Percentiles rank a stretch among this genome's conserved stretches.
These are phyloP conservation scores for Grosmannia huntii DNA, from an alignment of 2,329 filamentous ascomycete genomes.

Conservation along the genomic window DNA sequence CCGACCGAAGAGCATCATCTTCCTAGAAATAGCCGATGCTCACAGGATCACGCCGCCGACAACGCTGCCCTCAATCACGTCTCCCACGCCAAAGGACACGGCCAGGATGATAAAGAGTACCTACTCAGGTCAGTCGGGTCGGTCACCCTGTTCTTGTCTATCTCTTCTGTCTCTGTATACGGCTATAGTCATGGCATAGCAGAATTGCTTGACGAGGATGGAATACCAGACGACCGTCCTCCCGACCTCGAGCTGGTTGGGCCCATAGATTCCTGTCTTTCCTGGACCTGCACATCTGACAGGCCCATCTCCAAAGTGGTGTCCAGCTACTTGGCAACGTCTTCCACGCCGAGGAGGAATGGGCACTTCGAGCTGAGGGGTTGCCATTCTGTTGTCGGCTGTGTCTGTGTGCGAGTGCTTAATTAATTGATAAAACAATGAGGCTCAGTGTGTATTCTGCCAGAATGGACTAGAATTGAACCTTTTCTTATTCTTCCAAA, in stretches of 20 bases:
- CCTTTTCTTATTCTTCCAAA: background rate
- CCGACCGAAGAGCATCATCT: conserved; percentile 49
- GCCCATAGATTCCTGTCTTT: conserved; percentile 47
- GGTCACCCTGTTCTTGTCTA: background rate
- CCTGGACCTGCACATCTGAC: conserved; percentile 42
- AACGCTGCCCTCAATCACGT: conserved; percentile 22
- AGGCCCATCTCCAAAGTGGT: conserved; percentile 58
- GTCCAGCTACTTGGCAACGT: conserved; percentile 49
- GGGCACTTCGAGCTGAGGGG: conserved; percentile 34
- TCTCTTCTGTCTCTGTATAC: conserved; percentile 10
- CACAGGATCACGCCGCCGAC: conserved; percentile 32
- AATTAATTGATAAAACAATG: background rate
- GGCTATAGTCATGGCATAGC: conserved; percentile 67
- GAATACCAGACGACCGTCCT: conserved; percentile 57
- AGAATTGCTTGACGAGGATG: conserved; percentile 58
- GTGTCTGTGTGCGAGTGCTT: background rate
- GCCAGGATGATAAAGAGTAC: conserved; percentile 69
- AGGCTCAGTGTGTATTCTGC: background rate
- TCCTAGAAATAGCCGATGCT: conserved; percentile 55
- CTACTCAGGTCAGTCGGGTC: conserved; percentile 29
- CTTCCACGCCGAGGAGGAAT: conserved; percentile 46
- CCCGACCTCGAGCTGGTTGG: conserved; percentile 58
- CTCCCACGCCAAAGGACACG: conserved; percentile 52
- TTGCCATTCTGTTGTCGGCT: background rate
- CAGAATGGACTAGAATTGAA: background rate